These are phyloP conservation scores for Verbascum thapsus DNA, from an alignment of 257 asterid species.

Conservation along the genomic window DNA sequence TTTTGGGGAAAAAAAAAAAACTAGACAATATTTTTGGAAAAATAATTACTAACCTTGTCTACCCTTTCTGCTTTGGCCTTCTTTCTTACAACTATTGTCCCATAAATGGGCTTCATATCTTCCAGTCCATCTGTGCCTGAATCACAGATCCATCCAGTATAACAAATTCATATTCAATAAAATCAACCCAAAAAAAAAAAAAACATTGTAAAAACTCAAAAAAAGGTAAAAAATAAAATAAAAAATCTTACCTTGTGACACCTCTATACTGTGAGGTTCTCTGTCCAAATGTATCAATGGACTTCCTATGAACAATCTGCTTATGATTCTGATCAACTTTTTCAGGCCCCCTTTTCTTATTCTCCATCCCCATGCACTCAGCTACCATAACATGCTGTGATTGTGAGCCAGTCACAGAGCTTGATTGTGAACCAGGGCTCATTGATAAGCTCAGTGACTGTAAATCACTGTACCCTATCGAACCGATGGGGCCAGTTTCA, in stretches of 20 bases:
- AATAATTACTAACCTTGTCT: slow-evolving; percentile 69
- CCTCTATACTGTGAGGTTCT: slow-evolving; percentile 96
- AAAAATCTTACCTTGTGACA: slow-evolving; percentile 72
- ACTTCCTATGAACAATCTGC: slow-evolving; percentile 84
- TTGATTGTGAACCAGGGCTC: slow-evolving; percentile 96
- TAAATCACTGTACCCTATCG: slow-evolving; percentile 70
- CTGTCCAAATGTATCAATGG: slow-evolving; percentile 93
- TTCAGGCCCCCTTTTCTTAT: slow-evolving; percentile 74
- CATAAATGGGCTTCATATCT: slow-evolving; percentile 98
- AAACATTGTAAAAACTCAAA: background rate
- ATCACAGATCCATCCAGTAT: slow-evolving; percentile 12
- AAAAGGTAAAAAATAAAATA: background rate
- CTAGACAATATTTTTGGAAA: background rate
- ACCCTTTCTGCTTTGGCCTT: slow-evolving; percentile 99
- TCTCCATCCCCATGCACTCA: slow-evolving; percentile 51
- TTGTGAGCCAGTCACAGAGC: slow-evolving; percentile 71
- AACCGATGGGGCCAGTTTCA: slow-evolving; percentile 42
- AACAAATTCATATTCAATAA: background rate
- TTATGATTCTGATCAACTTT: slow-evolving; percentile 65
- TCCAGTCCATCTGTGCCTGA: slow-evolving; percentile 98
- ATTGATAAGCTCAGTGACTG: slow-evolving; percentile 79
- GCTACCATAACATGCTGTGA: slow-evolving; percentile 47
- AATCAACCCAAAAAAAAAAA: too few relatives aligned
- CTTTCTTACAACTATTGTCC: slow-evolving; percentile 99
- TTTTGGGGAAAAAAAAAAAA: slow-evolving; percentile 22